A percentile compares a stretch with the other conserved stretches of the same genome.
These are phyloP conservation scores for Xylaria palmicola DNA, from an alignment of 495 filamentous ascomycete species.

Conservation along the genomic window DNA sequence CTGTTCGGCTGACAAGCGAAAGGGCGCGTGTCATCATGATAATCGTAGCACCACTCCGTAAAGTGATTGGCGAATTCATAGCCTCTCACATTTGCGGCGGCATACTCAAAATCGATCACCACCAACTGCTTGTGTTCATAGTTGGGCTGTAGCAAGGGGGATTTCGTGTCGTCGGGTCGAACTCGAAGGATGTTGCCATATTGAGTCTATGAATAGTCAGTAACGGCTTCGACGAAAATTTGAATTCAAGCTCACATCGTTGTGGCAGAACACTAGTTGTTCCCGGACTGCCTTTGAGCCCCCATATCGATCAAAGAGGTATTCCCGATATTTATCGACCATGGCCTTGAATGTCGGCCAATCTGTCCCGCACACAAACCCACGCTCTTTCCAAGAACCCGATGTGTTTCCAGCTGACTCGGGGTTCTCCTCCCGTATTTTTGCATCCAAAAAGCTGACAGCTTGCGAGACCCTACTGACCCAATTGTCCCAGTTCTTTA, in stretches of 20 bases:
- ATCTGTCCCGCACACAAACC: conserved; percentile 78
- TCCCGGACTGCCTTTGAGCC: conserved; percentile 63
- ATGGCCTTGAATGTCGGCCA: conserved; percentile 76
- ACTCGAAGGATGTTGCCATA: conserved; percentile 97
- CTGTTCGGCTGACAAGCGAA: conserved; percentile 63
- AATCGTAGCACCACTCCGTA: conserved; percentile 98
- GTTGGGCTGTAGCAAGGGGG: conserved; percentile 80
- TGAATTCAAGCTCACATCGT: conserved; percentile 67
- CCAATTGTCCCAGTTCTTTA: conserved; percentile 97
- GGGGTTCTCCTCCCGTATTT: conserved; percentile 44
- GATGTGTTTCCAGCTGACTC: conserved; percentile 26
- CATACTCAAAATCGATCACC: conserved; percentile 99
- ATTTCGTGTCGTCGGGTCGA: conserved; percentile 72
- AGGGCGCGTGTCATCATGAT: conserved; percentile 67
- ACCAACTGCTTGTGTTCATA: conserved; percentile 93
- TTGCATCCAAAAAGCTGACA: conserved; percentile 71
- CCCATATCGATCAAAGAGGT: conserved; percentile 71
- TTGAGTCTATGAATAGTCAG: conserved; percentile 66
- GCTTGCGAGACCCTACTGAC: conserved; percentile 74
- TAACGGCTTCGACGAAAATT: neutral
- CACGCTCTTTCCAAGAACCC: conserved; percentile 63
- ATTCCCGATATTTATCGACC: conserved; percentile 75
- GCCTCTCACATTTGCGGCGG: conserved; percentile 82
- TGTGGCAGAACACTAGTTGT: conserved; percentile 89
- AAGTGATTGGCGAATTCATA: conserved; percentile 98